These are phyloP conservation scores for Parietaria judaica DNA, from an alignment of 306 rosid species.

Conservation along the genomic window DNA sequence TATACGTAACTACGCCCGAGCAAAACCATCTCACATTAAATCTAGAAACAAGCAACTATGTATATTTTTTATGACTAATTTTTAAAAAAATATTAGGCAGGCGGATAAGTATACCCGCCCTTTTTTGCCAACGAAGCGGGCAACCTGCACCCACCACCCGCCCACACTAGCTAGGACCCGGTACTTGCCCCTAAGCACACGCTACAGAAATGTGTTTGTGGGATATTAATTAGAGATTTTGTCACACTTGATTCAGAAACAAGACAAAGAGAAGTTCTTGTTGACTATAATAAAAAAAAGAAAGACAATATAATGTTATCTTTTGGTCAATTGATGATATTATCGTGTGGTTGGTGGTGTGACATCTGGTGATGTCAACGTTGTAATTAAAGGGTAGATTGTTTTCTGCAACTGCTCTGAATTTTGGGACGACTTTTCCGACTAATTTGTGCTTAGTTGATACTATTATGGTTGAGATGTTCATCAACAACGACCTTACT, in stretches of 20 bases:
- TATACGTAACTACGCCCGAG: no score
- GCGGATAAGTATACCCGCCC: no score
- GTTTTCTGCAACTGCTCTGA: not conserved
- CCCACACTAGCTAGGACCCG: constrained; percentile 1
- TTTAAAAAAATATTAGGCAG: no score
- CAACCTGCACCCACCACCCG: no score
- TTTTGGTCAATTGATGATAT: not conserved
- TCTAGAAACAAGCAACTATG: no score
- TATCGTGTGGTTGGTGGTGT: not conserved
- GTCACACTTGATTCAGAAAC: not conserved
- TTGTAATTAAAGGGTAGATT: not conserved
- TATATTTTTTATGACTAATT: no score
- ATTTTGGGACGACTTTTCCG: not conserved
- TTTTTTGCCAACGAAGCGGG: no score
- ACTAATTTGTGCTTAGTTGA: constrained; percentile 1
- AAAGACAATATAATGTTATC: no score
- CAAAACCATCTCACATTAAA: no score
- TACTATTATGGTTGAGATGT: constrained; percentile 13
- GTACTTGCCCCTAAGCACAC: constrained; percentile 9
- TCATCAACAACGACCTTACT: not conserved
- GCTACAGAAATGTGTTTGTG: not conserved
- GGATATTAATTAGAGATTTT: constrained; percentile 9
- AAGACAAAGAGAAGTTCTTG: not conserved
- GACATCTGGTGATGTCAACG: constrained; percentile 1
- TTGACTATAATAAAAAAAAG: no score